phyloP scores from a whole-genome alignment of 768 basidiomycete species.

The Amanita thiersii region DNA sequence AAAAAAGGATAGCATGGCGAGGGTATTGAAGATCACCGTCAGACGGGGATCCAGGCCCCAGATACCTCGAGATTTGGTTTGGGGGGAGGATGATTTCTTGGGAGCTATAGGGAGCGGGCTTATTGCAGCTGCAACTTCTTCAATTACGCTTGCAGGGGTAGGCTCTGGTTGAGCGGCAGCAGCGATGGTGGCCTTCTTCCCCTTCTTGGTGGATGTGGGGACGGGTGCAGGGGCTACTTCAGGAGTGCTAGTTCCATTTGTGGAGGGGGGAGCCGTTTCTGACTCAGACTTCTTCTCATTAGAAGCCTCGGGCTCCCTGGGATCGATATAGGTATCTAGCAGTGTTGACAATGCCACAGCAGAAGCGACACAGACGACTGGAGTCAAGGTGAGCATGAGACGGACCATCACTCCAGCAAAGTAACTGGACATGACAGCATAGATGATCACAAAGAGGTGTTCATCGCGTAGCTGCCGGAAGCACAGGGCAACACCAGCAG shows the following conservation, averaged over 20 bases:
- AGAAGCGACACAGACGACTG: conserved; percentile 89
- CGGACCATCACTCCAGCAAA: conserved; percentile 99
- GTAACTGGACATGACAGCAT: conserved; percentile 92
- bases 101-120: conserved; percentile 19
- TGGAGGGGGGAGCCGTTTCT: conserved; percentile 10
- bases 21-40: conserved; percentile 62
- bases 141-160: conserved; percentile 24
- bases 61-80: conserved; percentile 49
- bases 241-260: conserved; percentile 18
- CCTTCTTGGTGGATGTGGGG: conserved; percentile 43
- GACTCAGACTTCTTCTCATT: conserved; percentile 22
- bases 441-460: conserved; percentile 98
- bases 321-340: conserved; percentile 87
- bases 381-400: conserved; percentile 94
- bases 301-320: conserved; percentile 48
- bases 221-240: conserved; percentile 17
- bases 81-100: conserved; percentile 23
- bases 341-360: conserved; percentile 87
- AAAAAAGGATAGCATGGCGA: conserved; percentile 80
- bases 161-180: conserved; percentile 17
- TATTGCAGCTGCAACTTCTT: conserved; percentile 32
- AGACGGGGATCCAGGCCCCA: conserved; percentile 82
- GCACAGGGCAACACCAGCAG: conserved; percentile 89
- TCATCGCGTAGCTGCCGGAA: conserved; percentile 94
- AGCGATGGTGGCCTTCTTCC: conserved; percentile 41